Conservation (phyloP, 495 filamentous ascomycete genomes). For the Mytilinidion resinicola region DNA sequence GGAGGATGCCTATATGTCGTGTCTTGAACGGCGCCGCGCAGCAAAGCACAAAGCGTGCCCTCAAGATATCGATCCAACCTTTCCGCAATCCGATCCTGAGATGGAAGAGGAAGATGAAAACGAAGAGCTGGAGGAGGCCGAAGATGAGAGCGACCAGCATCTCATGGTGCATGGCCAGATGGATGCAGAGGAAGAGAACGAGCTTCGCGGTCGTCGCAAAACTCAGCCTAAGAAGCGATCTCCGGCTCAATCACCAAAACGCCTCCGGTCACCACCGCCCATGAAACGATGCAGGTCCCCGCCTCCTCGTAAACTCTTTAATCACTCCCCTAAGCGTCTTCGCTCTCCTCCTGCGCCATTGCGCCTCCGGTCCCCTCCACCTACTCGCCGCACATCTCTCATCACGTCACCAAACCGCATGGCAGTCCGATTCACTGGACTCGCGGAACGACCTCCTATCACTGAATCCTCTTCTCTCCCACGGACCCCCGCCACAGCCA, state of each 20-base stretch:
- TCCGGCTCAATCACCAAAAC: slow-evolving; percentile 45
- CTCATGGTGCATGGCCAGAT: slow-evolving; percentile 53
- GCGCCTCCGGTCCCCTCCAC: slow-evolving; percentile 48
- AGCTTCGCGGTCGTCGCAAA: slow-evolving; percentile 34
- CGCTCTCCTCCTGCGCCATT: slow-evolving; percentile 55
- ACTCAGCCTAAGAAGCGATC: slow-evolving; percentile 39
- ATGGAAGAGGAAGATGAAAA: slow-evolving; percentile 55
- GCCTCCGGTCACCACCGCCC: slow-evolving; percentile 44
- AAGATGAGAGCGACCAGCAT: slow-evolving; percentile 51
- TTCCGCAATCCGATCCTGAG: slow-evolving; percentile 87
- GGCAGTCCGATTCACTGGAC: slow-evolving; percentile 11
- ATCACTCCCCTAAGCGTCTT: slow-evolving; percentile 61
- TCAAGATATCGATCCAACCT: slow-evolving; percentile 96
- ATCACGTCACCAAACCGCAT: slow-evolving; percentile 13
- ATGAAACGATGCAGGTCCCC: slow-evolving; percentile 46
- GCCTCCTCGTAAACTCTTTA: slow-evolving; percentile 59
- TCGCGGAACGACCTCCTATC: slow-evolving; percentile 33
- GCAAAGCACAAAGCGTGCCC: slow-evolving; percentile 73
- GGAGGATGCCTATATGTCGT: slow-evolving; percentile 84
- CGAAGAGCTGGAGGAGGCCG: slow-evolving; percentile 23
- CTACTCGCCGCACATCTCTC: slow-evolving; percentile 42
- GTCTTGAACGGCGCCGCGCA: slow-evolving; percentile 70
- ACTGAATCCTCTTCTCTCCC: slow-evolving; percentile 36
- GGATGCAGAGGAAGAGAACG: slow-evolving; percentile 40
- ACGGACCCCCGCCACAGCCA: slow-evolving; percentile 19